Conservation (phyloP, 768 basidiomycete genomes). For the Termitomyces sp. region DNA sequence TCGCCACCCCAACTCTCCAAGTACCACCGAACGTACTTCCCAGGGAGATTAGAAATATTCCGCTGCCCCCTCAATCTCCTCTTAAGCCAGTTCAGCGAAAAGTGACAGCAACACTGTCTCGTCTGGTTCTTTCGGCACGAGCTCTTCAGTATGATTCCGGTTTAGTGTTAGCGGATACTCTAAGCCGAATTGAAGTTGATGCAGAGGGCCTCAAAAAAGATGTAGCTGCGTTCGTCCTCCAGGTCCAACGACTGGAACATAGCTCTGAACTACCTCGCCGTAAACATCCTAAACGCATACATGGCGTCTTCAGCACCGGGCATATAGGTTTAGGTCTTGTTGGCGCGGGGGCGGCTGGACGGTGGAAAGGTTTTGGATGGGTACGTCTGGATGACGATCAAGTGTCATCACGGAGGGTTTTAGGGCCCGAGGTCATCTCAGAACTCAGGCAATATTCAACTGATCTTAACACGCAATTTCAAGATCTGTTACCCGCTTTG, state of each 20-base stretch:
- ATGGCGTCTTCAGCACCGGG: constrained; percentile 57
- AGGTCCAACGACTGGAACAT: constrained; percentile 62
- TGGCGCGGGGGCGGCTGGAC: constrained; percentile 73
- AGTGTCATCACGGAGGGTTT: constrained; percentile 43
- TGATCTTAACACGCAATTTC: constrained; percentile 51
- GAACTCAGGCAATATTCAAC: constrained; percentile 50
- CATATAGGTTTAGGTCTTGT: constrained; percentile 77
- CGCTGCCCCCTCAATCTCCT: constrained; percentile 50
- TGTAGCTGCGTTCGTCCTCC: constrained; percentile 62
- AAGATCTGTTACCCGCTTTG: constrained; percentile 32
- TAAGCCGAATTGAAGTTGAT: constrained; percentile 71
- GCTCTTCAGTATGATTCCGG: constrained; percentile 84
- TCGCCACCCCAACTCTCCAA: constrained; percentile 58
- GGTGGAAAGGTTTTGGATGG: constrained; percentile 88
- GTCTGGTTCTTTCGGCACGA: constrained; percentile 87
- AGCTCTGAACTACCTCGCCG: constrained; percentile 23
- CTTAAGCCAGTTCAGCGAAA: constrained; percentile 82
- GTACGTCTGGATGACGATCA: constrained; percentile 53
- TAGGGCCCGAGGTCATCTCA: constrained; percentile 51
- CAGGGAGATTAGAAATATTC: constrained; percentile 45
- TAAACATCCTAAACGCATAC: constrained; percentile 51
- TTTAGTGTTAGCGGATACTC: constrained; percentile 57
- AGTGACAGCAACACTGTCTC: constrained; percentile 85
- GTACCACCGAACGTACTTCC: constrained; percentile 56
- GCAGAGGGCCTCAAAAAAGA: constrained; percentile 76